Evolutionary conservation across 306 rosid species (phyloP), one percentile per base, ranked within the genome.

Genomic region (Vicia faba): DNA sequence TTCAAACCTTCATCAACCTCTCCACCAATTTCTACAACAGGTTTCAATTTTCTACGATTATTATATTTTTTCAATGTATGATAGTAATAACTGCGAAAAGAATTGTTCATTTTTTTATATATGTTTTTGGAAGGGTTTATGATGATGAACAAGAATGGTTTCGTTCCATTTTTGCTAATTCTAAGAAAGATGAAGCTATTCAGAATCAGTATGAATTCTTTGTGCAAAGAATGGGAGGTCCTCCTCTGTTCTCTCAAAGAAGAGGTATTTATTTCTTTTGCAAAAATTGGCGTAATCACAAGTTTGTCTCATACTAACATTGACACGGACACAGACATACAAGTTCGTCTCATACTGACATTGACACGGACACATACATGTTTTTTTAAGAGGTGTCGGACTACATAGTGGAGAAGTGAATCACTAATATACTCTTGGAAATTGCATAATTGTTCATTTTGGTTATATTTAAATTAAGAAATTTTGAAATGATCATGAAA

Each of bases 61-160:
- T 29, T 28, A 15, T 10, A 0, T 44, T 44, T 18, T 19, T 3
- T 6, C 6, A 2, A 16, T 46, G 3, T 45, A 29, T 19, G 3
- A 28, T 64, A 7, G 16, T 64, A 7, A 18, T 19, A 46, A 46
- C 8, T 15, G 51, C 51, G 16, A n/a, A 5, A 45, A n/a, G 3
- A 45, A 2, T 45, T 3, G 3, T 2, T 14, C 7, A 5, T 5
- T 45, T 45, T 0, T 46, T 46, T 46, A 20, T 2, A 2, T 48
- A 7, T 48, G 25, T 18, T 33, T 33, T 49, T 49, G 12, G 6
- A 18, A 43, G 97, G 85, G 99, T 88, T 0, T 93, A 89, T 36
- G 95, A 85, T 39, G 99, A 93, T 2, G 95, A 83, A 14, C 87
- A 88, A 61, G 97, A 88, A 61, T 93, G 99, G 97, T 93, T 93